Base-by-base conservation (phyloP, 179 eudicot species). In the Patellifolia procumbens region DNA sequence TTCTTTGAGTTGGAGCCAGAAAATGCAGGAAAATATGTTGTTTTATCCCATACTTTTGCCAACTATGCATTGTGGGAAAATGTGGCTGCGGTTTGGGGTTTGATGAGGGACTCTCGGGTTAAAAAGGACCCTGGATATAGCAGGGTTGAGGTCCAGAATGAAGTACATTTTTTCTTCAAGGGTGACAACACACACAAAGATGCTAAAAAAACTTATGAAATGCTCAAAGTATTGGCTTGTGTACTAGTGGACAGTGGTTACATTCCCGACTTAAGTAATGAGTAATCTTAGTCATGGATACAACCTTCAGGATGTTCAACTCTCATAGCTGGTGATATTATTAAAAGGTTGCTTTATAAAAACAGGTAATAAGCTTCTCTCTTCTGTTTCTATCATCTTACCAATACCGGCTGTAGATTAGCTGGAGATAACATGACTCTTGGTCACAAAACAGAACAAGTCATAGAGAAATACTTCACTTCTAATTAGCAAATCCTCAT, bases 101-200 rank as follows among this genome's bases (percentile, higher is more conserved):
- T 81, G 67, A 87, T 93, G 97, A 93, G 79, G 86, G 88, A 84
- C 22, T 76, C 46, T 56, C 91, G 95, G 60, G 83, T 93, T 80
- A 89, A 81, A 77, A 93, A 93, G 85, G 93, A 89, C 76, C 95
- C 97, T 48, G 95, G 90, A 65, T 87, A 85, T 81, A 93, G 98
- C 80, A 90, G 90, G 86, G 90, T 93, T 81, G 97, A 90, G 87
- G 83, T 90, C 55, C 91, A 88, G 74, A 86, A 74, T 63, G 87
- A 83, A 81, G 82, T 70, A 32, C 89, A 91, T 73, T 81, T 80
- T 72, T 93, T 93, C 82, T 89, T 81, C 78, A 89, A 86, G 95
- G 87, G 87, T 37, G 90, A 89, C 81, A 88, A 90, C 73, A 70
- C 86, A 75, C 95, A 91, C 66, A 59, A 81, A 75, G 81, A 89